Percentiles rank a stretch among this genome's conserved stretches.
Evolutionary conservation across 345 rosid species (phyloP).

Genomic region (Streptanthus diversifolius): DNA sequence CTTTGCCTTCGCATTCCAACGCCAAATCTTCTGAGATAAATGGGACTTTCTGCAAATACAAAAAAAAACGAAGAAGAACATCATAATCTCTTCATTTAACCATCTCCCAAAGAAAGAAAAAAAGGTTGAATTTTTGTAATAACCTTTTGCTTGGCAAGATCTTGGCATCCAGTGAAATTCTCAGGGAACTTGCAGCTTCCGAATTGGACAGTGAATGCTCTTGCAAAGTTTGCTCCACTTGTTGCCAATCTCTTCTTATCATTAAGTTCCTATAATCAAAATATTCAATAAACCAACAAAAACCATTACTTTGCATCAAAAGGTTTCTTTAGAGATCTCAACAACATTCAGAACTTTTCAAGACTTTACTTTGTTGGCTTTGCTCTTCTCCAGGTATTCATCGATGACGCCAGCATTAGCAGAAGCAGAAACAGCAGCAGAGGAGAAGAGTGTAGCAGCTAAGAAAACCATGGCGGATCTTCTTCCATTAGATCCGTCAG

Average conservation of each 20-base stretch:
- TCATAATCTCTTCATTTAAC: background rate
- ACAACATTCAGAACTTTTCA: background rate
- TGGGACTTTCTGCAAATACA: constrained; percentile 78
- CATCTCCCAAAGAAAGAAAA: background rate
- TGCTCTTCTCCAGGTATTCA: constrained; percentile 96
- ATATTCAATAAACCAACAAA: background rate
- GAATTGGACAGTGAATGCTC: constrained; percentile 90
- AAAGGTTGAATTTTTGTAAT: background rate
- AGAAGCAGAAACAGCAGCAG: constrained; percentile 58
- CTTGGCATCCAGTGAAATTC: constrained; percentile 98
- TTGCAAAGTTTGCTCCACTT: constrained; percentile 92
- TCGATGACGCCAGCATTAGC: constrained; percentile 87
- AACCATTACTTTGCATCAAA: background rate
- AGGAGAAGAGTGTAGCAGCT: constrained; percentile 69
- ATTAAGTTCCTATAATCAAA: constrained; percentile 62
- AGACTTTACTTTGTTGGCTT: constrained; percentile 79
- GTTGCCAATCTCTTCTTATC: constrained; percentile 97
- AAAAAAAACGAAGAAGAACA: background rate
- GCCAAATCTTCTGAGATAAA: constrained; percentile 75
- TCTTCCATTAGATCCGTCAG: constrained; percentile 49
- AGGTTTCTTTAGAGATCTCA: background rate
- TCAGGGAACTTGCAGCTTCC: constrained; percentile 97
- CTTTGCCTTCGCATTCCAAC: constrained; percentile 92
- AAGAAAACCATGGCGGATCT: constrained; percentile 66
- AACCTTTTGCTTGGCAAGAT: constrained; percentile 98